These are phyloP conservation scores for Trametes pubescens DNA, from an alignment of 1,284 basidiomycete species.

Conservation along the genomic window DNA sequence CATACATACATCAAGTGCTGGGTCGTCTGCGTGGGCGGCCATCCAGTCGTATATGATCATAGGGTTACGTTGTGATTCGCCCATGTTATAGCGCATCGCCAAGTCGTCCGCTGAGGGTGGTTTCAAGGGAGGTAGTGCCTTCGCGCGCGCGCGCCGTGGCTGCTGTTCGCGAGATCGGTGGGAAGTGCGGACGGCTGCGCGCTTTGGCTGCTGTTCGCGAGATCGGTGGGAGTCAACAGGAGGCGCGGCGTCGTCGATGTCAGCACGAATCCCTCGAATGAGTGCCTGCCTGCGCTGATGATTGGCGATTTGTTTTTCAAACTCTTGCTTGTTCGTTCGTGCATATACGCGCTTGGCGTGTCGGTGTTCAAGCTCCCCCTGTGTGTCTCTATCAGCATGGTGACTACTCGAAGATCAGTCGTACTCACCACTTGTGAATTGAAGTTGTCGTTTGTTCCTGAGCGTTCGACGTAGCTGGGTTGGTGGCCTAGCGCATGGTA, in stretches of 20 bases:
- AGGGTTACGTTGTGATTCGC: not conserved
- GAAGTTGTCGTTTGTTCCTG: conserved; percentile 47
- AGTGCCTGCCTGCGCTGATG: conserved; percentile 20
- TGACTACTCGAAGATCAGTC: no score
- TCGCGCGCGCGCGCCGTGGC: no score
- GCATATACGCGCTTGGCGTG: conserved; percentile 43
- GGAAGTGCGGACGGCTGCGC: no score
- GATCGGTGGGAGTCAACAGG: no score
- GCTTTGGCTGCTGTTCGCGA: no score
- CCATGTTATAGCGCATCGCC: not conserved
- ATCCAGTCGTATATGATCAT: not conserved
- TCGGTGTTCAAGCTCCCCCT: conserved; percentile 45
- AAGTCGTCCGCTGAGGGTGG: not conserved
- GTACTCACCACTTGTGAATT: conserved; percentile 43
- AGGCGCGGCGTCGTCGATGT: not conserved
- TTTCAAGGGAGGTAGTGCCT: no score
- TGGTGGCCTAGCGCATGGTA: conserved; percentile 38
- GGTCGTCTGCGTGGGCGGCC: not conserved
- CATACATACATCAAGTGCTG: not conserved
- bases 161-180: no score
- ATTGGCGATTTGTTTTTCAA: conserved; percentile 38
- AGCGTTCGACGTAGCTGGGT: conserved; percentile 35
- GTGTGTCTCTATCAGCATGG: no score
- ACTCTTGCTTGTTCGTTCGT: conserved; percentile 42
- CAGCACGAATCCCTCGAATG: not conserved